Evolutionary conservation across 805 yeast genomes (phyloP).

Genomic region (Lipomyces anomalus): DNA sequence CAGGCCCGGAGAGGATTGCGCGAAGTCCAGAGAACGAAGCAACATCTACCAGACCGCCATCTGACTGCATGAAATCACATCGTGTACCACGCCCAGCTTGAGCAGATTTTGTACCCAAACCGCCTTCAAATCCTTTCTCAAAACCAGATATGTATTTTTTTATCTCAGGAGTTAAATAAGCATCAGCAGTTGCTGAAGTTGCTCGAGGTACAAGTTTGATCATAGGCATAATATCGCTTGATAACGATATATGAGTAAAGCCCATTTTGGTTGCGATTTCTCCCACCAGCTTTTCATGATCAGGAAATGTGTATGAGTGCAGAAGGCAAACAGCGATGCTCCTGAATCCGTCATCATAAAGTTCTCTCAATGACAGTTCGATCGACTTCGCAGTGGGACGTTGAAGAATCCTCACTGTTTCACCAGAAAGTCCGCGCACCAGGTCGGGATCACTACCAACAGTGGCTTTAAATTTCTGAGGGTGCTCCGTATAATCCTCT

Average conservation of each 20-base stretch:
- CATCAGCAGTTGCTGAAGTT: constrained; percentile 73
- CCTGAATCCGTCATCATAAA: constrained; percentile 54
- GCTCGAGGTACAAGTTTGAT: constrained; percentile 70
- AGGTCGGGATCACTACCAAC: constrained; percentile 33
- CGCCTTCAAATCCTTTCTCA: constrained; percentile 54
- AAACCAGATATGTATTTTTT: constrained; percentile 57
- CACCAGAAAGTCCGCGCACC: constrained; percentile 61
- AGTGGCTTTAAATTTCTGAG: constrained; percentile 30
- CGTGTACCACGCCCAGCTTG: constrained; percentile 32
- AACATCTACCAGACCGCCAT: constrained; percentile 90
- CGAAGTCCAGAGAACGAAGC: constrained; percentile 75
- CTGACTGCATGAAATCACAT: constrained; percentile 90
- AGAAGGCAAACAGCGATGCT: constrained; percentile 67
- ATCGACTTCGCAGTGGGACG: constrained; percentile 46
- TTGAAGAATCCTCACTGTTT: constrained; percentile 53
- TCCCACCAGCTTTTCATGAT: constrained; percentile 60
- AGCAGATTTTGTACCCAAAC: constrained; percentile 35
- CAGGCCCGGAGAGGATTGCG: constrained; percentile 92
- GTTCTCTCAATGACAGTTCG: constrained; percentile 37
- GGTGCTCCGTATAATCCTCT: constrained; percentile 75
- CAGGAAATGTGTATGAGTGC: constrained; percentile 68
- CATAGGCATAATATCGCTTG: constrained; percentile 70
- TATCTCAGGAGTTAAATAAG: constrained; percentile 76
- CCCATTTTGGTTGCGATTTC: constrained; percentile 59
- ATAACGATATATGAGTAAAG: constrained; percentile 59